Base-by-base conservation (phyloP, 116 monocot species). In the Dioscorea cayenensis region DNA sequence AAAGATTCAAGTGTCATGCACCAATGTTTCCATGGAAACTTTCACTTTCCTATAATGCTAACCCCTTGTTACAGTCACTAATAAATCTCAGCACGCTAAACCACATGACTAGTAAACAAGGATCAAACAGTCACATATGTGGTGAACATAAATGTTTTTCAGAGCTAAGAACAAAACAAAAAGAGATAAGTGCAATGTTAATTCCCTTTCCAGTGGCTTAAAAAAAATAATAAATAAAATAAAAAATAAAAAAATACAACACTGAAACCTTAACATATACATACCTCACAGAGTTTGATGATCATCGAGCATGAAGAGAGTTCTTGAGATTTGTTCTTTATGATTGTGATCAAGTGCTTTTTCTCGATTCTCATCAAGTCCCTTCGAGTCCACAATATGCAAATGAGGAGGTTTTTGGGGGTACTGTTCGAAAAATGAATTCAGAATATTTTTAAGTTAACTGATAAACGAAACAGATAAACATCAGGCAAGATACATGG, bases 271-370 rank as follows among this genome's bases (percentile, higher is more conserved):
- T 3, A 28, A 69, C 48, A 13, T 28, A 72, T 38, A 60, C 51
- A 13, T 87, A 96, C 95, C 92, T 96, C 92, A 79, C 83, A 90
- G 23, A 96, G 79, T 32, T 86, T 76, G 18, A 96, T 82, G 71
- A 96, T 76, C 95, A 96, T 96, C 74, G 70, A 76, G 77, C 76
- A 82, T 50, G 82, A 87, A 52, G 84, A 83, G 28, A 96, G 88
- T 28, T 96, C 92, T 7, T 58, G 20, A 38, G 87, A 85, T 76
- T 86, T 96, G 38, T 78, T 73, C 49, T 74, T 70, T 66, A 96
- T 71, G 32, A 52, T 67, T 60, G 61, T 51, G 60, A 79, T 73
- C 72, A 92, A 69, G 65, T 84, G 43, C n/a, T 18, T 66, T 43
- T 80, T 83, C 81, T 27, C 95, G 81, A 51, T 78, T 78, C 49